phyloP scores from a whole-genome alignment of 1,139 yeast species.

The Scheffersomyces titani region DNA sequence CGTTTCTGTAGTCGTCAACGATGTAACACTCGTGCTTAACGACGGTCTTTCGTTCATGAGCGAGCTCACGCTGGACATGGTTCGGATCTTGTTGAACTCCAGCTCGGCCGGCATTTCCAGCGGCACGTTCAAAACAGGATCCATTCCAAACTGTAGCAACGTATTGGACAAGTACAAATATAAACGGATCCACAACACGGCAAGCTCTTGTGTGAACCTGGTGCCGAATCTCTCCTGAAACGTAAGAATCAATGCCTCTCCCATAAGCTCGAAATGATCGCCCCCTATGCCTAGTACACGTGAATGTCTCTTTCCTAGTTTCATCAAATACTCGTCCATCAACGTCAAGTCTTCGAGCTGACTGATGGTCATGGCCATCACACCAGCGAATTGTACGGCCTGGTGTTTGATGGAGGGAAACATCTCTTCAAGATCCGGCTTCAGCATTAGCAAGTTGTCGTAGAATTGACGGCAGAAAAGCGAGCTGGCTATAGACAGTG shows the following conservation, averaged over 20 bases:
- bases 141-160: constrained; percentile 64
- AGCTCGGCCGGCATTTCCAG: background rate
- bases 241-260: constrained; percentile 73
- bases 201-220: constrained; percentile 50
- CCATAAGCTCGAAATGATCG: constrained; percentile 74
- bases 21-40: background rate
- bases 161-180: constrained; percentile 65
- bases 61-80: background rate
- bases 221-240: constrained; percentile 65
- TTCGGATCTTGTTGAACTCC: background rate
- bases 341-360: constrained; percentile 39
- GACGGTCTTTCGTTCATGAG: constrained; percentile 1
- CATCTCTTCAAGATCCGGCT: constrained; percentile 52
- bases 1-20: background rate
- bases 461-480: constrained; percentile 65
- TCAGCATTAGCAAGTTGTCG: constrained; percentile 56
- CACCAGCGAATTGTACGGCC: constrained; percentile 81
- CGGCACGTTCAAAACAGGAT: constrained; percentile 45
- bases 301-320: constrained; percentile 74
- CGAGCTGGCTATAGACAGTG: constrained; percentile 43
- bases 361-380: constrained; percentile 61
- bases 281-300: constrained; percentile 76
- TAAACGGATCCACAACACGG: constrained; percentile 72
- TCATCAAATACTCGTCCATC: constrained; percentile 61
- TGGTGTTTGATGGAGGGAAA: constrained; percentile 71